Conservation (phyloP, 2,329 filamentous ascomycete species). For the Epichloe baconii region DNA sequence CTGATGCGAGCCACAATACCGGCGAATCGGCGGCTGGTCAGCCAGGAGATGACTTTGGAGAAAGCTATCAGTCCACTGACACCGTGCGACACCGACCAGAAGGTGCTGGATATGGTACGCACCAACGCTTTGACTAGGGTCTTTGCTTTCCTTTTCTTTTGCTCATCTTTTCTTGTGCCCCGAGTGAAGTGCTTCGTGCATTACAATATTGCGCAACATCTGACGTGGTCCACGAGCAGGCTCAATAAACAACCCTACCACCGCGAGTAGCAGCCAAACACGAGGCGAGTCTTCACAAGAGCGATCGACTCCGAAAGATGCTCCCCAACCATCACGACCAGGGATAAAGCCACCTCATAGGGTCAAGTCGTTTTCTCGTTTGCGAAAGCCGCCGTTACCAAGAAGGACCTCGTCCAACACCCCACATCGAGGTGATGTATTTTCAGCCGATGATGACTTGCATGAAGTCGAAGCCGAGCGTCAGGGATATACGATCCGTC, state of each 20-base stretch:
- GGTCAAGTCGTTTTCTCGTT: constrained; percentile 32
- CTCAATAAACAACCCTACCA: constrained; percentile 8
- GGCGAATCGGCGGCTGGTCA: constrained; percentile 21
- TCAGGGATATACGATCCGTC: constrained; percentile 19
- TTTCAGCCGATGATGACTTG: constrained; percentile 81
- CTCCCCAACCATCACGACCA: constrained; percentile 22
- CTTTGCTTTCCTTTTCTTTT: neutral
- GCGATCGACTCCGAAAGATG: constrained; percentile 18
- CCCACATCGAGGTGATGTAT: constrained; percentile 71
- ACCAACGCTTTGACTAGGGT: neutral
- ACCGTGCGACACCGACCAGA: constrained; percentile 47
- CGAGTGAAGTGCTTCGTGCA: neutral
- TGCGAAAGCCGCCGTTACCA: constrained; percentile 59
- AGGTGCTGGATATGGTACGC: constrained; percentile 37
- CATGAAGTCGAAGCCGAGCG: constrained; percentile 63
- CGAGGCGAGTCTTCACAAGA: constrained; percentile 27
- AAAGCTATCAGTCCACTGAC: constrained; percentile 46
- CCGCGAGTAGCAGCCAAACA: constrained; percentile 17
- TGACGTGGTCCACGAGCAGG: constrained; percentile 3
- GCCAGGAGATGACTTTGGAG: constrained; percentile 32
- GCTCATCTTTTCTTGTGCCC: neutral
- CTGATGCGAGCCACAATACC: constrained; percentile 32
- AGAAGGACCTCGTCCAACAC: constrained; percentile 66
- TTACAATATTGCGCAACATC: neutral
- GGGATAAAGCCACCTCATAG: constrained; percentile 31